phyloP scores from a whole-genome alignment of 176 grass and related monocot species.

The Oryza longistaminata region DNA sequence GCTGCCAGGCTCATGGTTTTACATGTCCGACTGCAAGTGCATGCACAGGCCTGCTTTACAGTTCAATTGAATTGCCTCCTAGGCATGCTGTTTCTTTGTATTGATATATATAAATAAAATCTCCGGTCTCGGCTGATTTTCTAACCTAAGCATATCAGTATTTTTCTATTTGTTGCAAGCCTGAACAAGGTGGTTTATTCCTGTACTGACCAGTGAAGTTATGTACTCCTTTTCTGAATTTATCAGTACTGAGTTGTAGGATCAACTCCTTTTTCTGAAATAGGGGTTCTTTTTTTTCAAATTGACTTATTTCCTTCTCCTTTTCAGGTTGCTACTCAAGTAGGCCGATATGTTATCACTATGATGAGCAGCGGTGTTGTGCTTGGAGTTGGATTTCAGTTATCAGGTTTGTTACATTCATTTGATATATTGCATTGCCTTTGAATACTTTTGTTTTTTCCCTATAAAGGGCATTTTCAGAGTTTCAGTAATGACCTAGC shows the following conservation, averaged over 20 bases:
- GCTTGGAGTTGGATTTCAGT: constrained; percentile 89
- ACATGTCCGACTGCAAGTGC: not conserved
- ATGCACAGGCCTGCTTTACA: not conserved
- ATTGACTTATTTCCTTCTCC: constrained; percentile 20
- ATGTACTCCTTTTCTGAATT: not conserved
- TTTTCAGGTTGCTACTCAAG: constrained; percentile 68
- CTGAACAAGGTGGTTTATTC: not conserved
- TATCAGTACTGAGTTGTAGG: not conserved
- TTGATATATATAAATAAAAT: constrained; percentile 1
- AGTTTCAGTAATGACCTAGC: constrained; percentile 14
- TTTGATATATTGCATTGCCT: not conserved
- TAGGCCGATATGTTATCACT: constrained; percentile 83
- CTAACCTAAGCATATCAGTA: not conserved
- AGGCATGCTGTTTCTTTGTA: not conserved
- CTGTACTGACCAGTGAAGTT: not conserved
- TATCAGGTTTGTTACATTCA: constrained; percentile 63
- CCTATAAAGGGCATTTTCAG: not conserved
- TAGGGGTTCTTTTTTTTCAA: not conserved
- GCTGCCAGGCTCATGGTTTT: not conserved
- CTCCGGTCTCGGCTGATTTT: not conserved
- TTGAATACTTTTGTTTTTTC: constrained; percentile 21
- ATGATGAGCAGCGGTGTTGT: constrained; percentile 94
- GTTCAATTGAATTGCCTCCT: not conserved
- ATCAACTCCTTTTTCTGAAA: not conserved
- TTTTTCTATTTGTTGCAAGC: not conserved